phyloP scores from a whole-genome alignment of 768 basidiomycete genomes.

The Xanthoconium stramineum region DNA sequence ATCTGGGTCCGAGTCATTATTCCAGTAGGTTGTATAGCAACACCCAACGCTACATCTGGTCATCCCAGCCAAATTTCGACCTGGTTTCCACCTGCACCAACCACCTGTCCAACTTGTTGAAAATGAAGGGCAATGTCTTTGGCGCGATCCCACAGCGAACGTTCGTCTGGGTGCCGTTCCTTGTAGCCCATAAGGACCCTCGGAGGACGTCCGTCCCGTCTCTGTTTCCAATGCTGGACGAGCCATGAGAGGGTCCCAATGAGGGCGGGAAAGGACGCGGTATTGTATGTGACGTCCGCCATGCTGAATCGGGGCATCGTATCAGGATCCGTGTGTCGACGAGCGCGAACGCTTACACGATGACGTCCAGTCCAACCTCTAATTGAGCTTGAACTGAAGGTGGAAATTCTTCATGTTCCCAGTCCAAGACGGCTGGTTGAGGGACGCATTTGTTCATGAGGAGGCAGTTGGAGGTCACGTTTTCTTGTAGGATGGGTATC shows the following conservation, averaged over 20 bases:
- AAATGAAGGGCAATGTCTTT: conserved; percentile 53
- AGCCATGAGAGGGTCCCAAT: conserved; percentile 62
- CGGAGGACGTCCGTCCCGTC: conserved; percentile 32
- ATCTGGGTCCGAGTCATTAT: neutral
- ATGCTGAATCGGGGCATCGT: conserved; percentile 47
- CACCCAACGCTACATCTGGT: conserved; percentile 3
- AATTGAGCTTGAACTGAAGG: conserved; percentile 40
- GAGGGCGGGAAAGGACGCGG: conserved; percentile 75
- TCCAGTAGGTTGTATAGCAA: conserved; percentile 2
- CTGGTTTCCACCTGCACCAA: conserved; percentile 59
- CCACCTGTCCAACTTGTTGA: conserved; percentile 47
- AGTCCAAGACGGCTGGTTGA: conserved; percentile 55
- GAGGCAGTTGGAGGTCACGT: conserved; percentile 48
- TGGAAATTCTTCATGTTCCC: conserved; percentile 64
- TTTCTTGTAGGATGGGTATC: conserved; percentile 72
- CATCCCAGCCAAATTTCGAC: conserved; percentile 71
- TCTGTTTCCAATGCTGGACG: conserved; percentile 24
- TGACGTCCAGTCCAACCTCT: conserved; percentile 49
- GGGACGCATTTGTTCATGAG: conserved; percentile 33
- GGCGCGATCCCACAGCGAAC: conserved; percentile 68
- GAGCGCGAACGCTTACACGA: conserved; percentile 51
- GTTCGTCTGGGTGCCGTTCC: conserved; percentile 74
- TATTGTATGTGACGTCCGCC: conserved; percentile 94
- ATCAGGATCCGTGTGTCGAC: neutral
- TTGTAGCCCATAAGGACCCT: conserved; percentile 79